Conservation (phyloP, 2,329 filamentous ascomycete genomes). For the Plenodomus biglobosus region DNA sequence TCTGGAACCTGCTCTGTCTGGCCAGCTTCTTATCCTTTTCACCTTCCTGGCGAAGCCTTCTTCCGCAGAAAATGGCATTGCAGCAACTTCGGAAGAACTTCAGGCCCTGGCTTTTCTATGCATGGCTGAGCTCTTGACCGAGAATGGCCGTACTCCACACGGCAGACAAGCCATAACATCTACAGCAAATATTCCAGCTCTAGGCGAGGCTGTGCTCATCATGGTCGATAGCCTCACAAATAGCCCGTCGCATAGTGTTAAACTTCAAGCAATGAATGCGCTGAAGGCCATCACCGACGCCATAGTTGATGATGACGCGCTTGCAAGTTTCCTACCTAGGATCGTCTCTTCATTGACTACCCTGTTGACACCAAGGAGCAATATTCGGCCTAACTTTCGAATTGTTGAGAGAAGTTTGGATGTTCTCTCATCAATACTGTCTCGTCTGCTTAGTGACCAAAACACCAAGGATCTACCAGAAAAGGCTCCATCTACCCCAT, state of each 20-base stretch:
- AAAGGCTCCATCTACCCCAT: slow-evolving; percentile 2
- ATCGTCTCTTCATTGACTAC: slow-evolving; percentile 81
- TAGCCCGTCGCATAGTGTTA: slow-evolving; percentile 66
- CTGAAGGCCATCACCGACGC: slow-evolving; percentile 63
- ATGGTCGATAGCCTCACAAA: slow-evolving; percentile 73
- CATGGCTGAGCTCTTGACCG: slow-evolving; percentile 65
- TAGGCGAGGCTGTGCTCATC: slow-evolving; percentile 81
- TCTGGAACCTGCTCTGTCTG: slow-evolving; percentile 71
- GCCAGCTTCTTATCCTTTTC: slow-evolving; percentile 82
- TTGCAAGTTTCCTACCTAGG: slow-evolving; percentile 85
- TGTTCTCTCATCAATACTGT: slow-evolving; percentile 55
- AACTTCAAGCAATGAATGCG: slow-evolving; percentile 67
- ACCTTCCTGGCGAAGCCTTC: slow-evolving; percentile 77
- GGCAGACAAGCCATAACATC: slow-evolving; percentile 56
- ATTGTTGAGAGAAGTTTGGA: slow-evolving; percentile 66
- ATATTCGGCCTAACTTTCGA: slow-evolving; percentile 60
- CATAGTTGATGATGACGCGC: slow-evolving; percentile 70
- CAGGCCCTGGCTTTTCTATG: slow-evolving; percentile 70
- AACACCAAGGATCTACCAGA: slow-evolving; percentile 36
- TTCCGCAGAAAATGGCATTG: slow-evolving; percentile 53
- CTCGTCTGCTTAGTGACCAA: slow-evolving; percentile 51
- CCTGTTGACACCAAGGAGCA: slow-evolving; percentile 68
- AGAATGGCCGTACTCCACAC: slow-evolving; percentile 54
- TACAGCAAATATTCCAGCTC: slow-evolving; percentile 67
- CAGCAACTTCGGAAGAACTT: slow-evolving; percentile 69